Evolutionary conservation across 176 grass and related monocot species (phyloP).

Genomic region (Oryza rufipogon): DNA sequence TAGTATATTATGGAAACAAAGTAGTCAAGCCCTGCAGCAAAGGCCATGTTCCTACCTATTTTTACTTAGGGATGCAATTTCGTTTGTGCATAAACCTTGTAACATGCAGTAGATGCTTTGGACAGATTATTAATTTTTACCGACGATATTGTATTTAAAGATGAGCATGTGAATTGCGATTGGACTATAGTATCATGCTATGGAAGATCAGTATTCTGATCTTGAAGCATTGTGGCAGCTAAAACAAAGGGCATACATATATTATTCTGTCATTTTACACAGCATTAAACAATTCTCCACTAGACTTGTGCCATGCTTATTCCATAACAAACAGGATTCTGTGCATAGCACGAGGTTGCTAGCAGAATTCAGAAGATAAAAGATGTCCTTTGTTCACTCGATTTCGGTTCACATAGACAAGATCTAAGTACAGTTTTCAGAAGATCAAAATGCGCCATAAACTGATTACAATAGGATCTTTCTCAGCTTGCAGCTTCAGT

Average conservation of each 20-base stretch:
- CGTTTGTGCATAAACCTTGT: too few species aligned
- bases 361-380: background rate
- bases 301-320: too few species aligned
- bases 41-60: too few species aligned
- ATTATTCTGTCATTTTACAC: background rate
- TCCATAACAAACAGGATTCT: background rate
- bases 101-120: too few species aligned
- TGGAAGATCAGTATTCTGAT: background rate
- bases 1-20: background rate
- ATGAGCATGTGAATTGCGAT: background rate
- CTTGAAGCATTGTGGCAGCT: background rate
- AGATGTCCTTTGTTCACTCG: background rate
- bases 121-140: background rate
- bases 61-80: too few species aligned
- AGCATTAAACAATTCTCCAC: background rate
- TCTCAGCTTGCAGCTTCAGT: conserved; percentile 2
- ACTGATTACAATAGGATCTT: background rate
- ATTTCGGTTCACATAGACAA: background rate
- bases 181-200: background rate
- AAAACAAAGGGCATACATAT: background rate
- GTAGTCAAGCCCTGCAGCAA: background rate
- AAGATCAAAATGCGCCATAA: background rate
- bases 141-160: background rate
- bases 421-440: background rate
- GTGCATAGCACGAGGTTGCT: background rate